Percentiles rank a stretch among this genome's conserved stretches.
phyloP scores from a whole-genome alignment of 176 grass and related monocot genomes.

The Ananas comosus region DNA sequence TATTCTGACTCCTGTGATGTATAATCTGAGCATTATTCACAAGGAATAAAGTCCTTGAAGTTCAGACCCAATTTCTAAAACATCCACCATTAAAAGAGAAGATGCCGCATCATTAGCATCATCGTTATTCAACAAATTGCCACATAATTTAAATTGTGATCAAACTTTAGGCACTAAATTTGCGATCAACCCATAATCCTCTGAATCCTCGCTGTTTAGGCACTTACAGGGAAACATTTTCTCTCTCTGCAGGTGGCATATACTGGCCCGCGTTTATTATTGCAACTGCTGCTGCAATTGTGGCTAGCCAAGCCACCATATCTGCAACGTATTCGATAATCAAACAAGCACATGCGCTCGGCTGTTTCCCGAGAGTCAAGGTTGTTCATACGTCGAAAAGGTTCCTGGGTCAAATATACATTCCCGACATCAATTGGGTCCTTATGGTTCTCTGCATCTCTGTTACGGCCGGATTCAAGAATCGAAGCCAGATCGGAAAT shows the following conservation, averaged over 20 bases:
- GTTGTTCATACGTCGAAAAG: conserved; percentile 95
- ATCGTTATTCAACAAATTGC: too few species aligned
- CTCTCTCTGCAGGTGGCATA: conserved; percentile 54
- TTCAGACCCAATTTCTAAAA: too few species aligned
- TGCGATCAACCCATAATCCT: background rate
- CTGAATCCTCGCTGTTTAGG: background rate
- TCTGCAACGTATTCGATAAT: conserved; percentile 97
- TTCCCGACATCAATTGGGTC: conserved; percentile 98
- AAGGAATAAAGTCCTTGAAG: too few species aligned
- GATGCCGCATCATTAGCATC: too few species aligned
- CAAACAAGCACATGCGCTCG: conserved; percentile 85
- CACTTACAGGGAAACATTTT: conserved; percentile 17
- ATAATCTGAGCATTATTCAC: too few species aligned
- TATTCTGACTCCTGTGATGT: background rate
- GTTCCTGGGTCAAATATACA: conserved; percentile 98
- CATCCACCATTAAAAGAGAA: too few species aligned
- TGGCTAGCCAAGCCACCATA: conserved; percentile 97
- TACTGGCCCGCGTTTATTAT: conserved; percentile 93
- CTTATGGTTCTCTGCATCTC: conserved; percentile 84
- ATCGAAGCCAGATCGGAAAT: conserved; percentile 93
- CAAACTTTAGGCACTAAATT: too few species aligned
- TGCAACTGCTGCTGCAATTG: conserved; percentile 78
- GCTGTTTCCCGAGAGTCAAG: conserved; percentile 91
- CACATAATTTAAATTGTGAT: too few species aligned
- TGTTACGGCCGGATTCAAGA: conserved; percentile 94